These are phyloP conservation scores for Silene coronaria DNA, from an alignment of 179 eudicot genomes.

Conservation along the genomic window DNA sequence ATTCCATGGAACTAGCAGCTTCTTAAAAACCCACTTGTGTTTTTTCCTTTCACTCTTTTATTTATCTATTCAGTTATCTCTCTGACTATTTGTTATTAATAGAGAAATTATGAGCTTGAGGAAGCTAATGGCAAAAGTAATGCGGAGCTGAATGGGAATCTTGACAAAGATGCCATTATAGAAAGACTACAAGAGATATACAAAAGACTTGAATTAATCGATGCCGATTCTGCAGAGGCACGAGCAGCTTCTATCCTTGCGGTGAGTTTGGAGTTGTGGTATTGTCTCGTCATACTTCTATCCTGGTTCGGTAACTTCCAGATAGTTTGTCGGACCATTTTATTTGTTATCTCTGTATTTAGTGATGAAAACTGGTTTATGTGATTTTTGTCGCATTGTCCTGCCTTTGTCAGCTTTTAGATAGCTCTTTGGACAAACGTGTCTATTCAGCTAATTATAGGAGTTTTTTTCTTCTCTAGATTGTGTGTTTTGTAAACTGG, in stretches of 20 bases:
- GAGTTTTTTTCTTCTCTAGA: not conserved
- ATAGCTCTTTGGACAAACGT: not conserved
- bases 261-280: constrained; percentile 41
- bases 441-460: not conserved
- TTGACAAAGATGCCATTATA: constrained; percentile 46
- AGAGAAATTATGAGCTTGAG: constrained; percentile 65
- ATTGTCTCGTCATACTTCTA: constrained; percentile 4
- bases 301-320: not conserved
- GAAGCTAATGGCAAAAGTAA: constrained; percentile 46
- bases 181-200: constrained; percentile 78
- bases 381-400: too few relatives aligned
- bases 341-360: not conserved
- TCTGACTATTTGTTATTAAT: constrained; percentile 18
- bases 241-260: constrained; percentile 96
- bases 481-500: too few relatives aligned
- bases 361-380: not conserved
- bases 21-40: not conserved
- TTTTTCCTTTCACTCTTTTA: not conserved
- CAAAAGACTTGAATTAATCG: constrained; percentile 85
- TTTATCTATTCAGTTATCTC: not conserved
- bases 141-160: constrained; percentile 36
- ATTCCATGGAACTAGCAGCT: constrained; percentile 4
- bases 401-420: too few relatives aligned
- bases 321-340: not conserved
- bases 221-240: constrained; percentile 91